A percentile compares a stretch with the other conserved stretches of the same genome.
Evolutionary conservation across 202 grass and related monocot genomes (phyloP).

Genomic region (Schoenoplectus tabernaemontani): DNA sequence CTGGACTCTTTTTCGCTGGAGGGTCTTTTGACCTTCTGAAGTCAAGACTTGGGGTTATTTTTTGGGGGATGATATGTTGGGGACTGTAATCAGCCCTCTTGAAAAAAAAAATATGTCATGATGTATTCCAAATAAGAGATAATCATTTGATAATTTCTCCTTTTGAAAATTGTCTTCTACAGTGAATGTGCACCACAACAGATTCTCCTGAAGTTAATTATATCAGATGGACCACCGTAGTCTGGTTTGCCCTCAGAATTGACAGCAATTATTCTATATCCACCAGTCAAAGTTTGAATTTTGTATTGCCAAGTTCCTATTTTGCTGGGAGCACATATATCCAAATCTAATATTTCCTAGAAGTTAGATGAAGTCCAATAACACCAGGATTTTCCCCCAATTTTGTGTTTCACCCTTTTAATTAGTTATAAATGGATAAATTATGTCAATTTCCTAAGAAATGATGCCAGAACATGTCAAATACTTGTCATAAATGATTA

Average conservation of each 20-base stretch:
- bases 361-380: not conserved
- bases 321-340: not conserved
- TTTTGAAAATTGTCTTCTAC: not conserved
- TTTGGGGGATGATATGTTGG: too few species aligned
- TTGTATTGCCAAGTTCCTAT: not conserved
- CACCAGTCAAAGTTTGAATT: not conserved
- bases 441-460: not conserved
- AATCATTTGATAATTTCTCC: not conserved
- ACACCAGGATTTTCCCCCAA: not conserved
- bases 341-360: not conserved
- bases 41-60: too few species aligned
- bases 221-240: not conserved
- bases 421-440: not conserved
- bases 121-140: not conserved
- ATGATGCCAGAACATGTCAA: not conserved
- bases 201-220: too few species aligned
- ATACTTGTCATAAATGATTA: not conserved
- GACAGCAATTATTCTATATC: not conserved
- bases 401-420: not conserved
- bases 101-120: not conserved
- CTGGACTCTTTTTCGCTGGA: too few species aligned
- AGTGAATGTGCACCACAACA: not conserved
- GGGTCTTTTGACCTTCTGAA: too few species aligned
- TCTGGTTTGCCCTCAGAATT: not conserved
- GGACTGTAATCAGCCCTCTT: too few species aligned